These are phyloP conservation scores for Beauveria caledonica DNA, from an alignment of 2,329 filamentous ascomycete species.

Conservation along the genomic window DNA sequence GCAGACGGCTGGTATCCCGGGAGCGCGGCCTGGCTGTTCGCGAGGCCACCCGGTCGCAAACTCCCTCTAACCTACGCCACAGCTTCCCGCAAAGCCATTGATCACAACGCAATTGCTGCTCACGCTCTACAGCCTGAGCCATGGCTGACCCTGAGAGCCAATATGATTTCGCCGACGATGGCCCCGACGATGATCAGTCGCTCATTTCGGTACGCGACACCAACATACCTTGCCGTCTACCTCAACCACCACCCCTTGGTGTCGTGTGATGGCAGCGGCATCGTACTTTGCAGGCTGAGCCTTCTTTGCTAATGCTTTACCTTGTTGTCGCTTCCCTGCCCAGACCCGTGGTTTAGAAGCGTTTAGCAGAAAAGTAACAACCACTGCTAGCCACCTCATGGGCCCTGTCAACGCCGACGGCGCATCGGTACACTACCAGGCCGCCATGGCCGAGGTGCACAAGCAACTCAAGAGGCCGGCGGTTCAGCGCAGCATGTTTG, in stretches of 20 bases:
- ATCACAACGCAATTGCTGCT: slow-evolving; percentile 4
- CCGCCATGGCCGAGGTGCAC: slow-evolving; percentile 81
- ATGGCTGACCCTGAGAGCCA: slow-evolving; percentile 37
- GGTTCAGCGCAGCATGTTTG: slow-evolving; percentile 84
- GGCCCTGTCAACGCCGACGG: slow-evolving; percentile 47
- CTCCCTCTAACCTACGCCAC: neutral
- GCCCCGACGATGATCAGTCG: slow-evolving; percentile 37
- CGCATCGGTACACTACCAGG: slow-evolving; percentile 64
- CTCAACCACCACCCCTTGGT: slow-evolving; percentile 12
- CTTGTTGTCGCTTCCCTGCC: slow-evolving; percentile 7
- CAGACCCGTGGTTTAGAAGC: slow-evolving; percentile 84
- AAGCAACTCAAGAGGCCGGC: slow-evolving; percentile 77
- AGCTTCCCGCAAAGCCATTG: neutral
- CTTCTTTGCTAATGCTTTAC: slow-evolving; percentile 1
- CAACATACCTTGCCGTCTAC: neutral
- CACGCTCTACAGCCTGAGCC: slow-evolving; percentile 16
- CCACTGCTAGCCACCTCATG: slow-evolving; percentile 86
- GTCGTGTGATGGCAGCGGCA: slow-evolving; percentile 22
- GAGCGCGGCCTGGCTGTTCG: neutral
- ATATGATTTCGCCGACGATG: slow-evolving; percentile 39
- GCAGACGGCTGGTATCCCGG: no score
- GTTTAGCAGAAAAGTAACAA: slow-evolving; percentile 89
- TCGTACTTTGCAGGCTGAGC: slow-evolving; percentile 4
- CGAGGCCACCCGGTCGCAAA: slow-evolving; percentile 4
- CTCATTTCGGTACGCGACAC: slow-evolving; percentile 31